A percentile compares a stretch with the other conserved stretches of the same genome.
These are phyloP conservation scores for Penicillium paradoxum DNA, from an alignment of 495 filamentous ascomycete genomes.

Conservation along the genomic window DNA sequence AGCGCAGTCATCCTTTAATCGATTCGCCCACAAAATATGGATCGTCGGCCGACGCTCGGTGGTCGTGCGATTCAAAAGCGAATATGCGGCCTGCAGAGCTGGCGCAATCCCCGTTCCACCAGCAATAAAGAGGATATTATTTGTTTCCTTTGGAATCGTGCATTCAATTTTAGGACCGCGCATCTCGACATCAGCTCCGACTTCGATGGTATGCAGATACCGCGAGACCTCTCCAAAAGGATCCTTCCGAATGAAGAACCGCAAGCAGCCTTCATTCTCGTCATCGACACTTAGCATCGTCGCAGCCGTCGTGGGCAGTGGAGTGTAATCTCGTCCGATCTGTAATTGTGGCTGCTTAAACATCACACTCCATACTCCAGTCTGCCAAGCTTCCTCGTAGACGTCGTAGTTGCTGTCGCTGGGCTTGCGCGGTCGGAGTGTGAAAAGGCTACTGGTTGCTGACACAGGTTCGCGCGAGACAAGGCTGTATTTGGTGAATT, in stretches of 20 bases:
- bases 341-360: conserved; percentile 90
- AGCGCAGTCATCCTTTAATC: conserved; percentile 52
- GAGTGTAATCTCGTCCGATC: conserved; percentile 85
- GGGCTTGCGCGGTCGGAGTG: conserved; percentile 48
- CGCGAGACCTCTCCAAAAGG: conserved; percentile 58
- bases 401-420: conserved; percentile 36
- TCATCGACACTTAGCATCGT: conserved; percentile 25
- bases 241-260: conserved; percentile 52
- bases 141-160: conserved; percentile 49
- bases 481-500: conserved; percentile 64
- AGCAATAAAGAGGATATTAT: conserved; percentile 73
- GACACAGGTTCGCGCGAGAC: conserved; percentile 64
- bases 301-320: conserved; percentile 54
- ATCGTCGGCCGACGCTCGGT: conserved; percentile 34
- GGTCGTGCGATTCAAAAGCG: conserved; percentile 41
- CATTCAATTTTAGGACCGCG: conserved; percentile 74
- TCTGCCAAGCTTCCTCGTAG: conserved; percentile 49
- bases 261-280: conserved; percentile 37
- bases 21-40: conserved; percentile 66
- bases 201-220: conserved; percentile 59
- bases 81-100: conserved; percentile 71
- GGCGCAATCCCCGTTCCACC: conserved; percentile 93
- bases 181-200: conserved; percentile 62
- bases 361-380: conserved; percentile 79
- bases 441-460: conserved; percentile 69